Percentiles rank a stretch among this genome's conserved stretches.
These are phyloP conservation scores for Periconia digitata DNA, from an alignment of 2,329 filamentous ascomycete genomes.

Conservation along the genomic window DNA sequence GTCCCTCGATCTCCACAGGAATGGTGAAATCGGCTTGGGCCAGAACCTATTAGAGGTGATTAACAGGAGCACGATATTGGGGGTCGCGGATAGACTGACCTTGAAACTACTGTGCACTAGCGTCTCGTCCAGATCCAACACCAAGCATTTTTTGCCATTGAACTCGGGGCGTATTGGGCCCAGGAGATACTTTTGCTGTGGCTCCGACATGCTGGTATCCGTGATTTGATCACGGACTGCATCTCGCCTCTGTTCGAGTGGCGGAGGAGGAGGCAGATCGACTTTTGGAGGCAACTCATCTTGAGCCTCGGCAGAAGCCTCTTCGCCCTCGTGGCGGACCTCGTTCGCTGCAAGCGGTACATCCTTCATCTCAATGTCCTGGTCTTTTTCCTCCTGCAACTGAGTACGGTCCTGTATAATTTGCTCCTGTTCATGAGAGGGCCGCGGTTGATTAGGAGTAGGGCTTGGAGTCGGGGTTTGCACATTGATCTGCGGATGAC, in stretches of 20 bases:
- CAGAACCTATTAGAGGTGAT: constrained; percentile 66
- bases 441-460: constrained; percentile 35
- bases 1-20: constrained; percentile 96
- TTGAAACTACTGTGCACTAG: constrained; percentile 99
- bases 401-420: constrained; percentile 54
- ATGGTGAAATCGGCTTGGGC: constrained; percentile 99
- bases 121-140: constrained; percentile 94
- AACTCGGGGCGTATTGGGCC: constrained; percentile 80
- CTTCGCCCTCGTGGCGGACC: constrained; percentile 46
- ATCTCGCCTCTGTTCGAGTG: constrained; percentile 49
- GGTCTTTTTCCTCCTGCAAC: constrained; percentile 53
- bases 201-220: constrained; percentile 43
- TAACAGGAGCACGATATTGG: neutral
- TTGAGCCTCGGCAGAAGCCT: constrained; percentile 21
- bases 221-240: constrained; percentile 44
- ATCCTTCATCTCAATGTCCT: constrained; percentile 67
- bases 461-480: constrained; percentile 50
- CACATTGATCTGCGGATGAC: constrained; percentile 44
- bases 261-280: constrained; percentile 60
- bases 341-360: constrained; percentile 56
- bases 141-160: constrained; percentile 87
- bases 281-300: constrained; percentile 41
- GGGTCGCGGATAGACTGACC: constrained; percentile 51
- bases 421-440: constrained; percentile 41
- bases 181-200: constrained; percentile 68